Percentiles rank a stretch among this genome's conserved stretches.
phyloP scores from a whole-genome alignment of 2,329 filamentous ascomycete genomes.

The Claviceps cyperi region DNA sequence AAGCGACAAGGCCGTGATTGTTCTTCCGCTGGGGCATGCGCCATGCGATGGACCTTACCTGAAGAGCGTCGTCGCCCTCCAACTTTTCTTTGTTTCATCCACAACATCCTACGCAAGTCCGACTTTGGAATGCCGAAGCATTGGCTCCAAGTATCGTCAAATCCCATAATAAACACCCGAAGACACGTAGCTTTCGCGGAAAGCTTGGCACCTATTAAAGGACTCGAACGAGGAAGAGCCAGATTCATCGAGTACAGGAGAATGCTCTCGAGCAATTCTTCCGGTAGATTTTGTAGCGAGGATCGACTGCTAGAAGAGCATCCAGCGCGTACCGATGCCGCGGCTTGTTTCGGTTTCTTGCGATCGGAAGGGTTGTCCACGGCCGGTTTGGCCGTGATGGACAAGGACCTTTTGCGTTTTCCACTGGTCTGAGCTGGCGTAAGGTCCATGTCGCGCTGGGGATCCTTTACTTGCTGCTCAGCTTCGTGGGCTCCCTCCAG shows the following conservation, averaged over 20 bases:
- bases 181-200: constrained; percentile 25
- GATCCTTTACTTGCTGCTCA: neutral
- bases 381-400: constrained; percentile 5
- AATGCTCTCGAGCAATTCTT: constrained; percentile 39
- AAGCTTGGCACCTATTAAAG: constrained; percentile 30
- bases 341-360: constrained; percentile 16
- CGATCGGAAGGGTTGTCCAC: neutral
- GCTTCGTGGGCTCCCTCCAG: too few species aligned
- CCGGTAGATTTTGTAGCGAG: constrained; percentile 26
- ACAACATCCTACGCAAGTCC: neutral
- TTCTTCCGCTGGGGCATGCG: neutral
- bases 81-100: neutral
- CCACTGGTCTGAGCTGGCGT: constrained; percentile 35
- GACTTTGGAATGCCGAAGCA: constrained; percentile 15
- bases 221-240: constrained; percentile 30
- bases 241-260: constrained; percentile 35
- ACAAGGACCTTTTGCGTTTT: constrained; percentile 22
- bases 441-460: constrained; percentile 24
- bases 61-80: constrained; percentile 26
- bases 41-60: constrained; percentile 21
- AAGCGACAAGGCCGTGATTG: neutral
- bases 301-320: constrained; percentile 13
- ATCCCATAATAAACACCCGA: constrained; percentile 22
- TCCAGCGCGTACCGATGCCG: constrained; percentile 16
- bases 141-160: constrained; percentile 24